phyloP scores from a whole-genome alignment of 768 basidiomycete genomes.

The Pleurotus tuber-regium region DNA sequence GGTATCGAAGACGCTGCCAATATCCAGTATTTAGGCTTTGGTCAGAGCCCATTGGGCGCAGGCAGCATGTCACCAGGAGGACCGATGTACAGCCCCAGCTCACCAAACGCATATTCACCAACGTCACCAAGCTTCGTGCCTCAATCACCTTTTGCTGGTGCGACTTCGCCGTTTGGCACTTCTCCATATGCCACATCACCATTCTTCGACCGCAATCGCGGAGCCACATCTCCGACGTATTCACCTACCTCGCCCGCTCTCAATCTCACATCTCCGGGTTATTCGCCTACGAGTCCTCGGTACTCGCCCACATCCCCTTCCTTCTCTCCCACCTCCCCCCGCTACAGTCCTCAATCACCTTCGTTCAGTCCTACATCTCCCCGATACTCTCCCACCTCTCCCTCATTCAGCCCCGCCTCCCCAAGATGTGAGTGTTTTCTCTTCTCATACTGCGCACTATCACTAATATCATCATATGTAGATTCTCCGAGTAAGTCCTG shows the following conservation, averaged over 20 bases:
- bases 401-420: conserved; percentile 92
- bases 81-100: conserved; percentile 87
- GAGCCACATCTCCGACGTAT: conserved; percentile 77
- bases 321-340: conserved; percentile 83
- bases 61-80: conserved; percentile 89
- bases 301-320: conserved; percentile 84
- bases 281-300: conserved; percentile 83
- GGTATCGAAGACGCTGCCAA: conserved; percentile 79
- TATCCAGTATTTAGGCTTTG: conserved; percentile 72
- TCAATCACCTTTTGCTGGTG: conserved; percentile 79
- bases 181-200: conserved; percentile 86
- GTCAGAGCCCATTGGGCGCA: conserved; percentile 82
- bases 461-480: conserved; percentile 28
- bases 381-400: conserved; percentile 85
- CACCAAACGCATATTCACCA: conserved; percentile 85
- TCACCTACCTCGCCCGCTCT: conserved; percentile 86
- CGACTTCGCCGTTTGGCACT: conserved; percentile 78
- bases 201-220: conserved; percentile 63
- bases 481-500: conserved; percentile 76
- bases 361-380: conserved; percentile 91
- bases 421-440: conserved; percentile 66
- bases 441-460: conserved; percentile 8
- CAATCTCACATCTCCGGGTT: conserved; percentile 78
- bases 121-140: conserved; percentile 86
- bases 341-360: conserved; percentile 87